Evolutionary conservation across 1,284 basidiomycete species (phyloP).

Genomic region (Rhodotorula sp.): DNA sequence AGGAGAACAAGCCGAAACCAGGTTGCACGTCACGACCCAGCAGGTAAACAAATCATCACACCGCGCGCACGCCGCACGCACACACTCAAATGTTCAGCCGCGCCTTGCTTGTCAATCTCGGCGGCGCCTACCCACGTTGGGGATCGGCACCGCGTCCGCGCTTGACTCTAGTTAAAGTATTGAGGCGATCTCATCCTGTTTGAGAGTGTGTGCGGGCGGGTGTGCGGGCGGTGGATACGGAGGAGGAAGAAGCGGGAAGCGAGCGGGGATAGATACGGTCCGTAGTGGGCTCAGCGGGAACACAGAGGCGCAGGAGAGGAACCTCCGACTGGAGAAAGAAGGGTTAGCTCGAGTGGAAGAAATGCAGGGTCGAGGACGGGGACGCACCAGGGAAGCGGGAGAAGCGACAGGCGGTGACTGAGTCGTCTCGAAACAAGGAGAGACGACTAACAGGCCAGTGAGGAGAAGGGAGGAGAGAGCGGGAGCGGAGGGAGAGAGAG

Average conservation of each 20-base stretch:
- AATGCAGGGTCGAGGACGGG: not conserved
- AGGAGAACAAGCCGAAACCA: not conserved
- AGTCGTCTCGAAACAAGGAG: not conserved
- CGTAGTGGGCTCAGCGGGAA: not conserved
- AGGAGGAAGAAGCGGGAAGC: not conserved
- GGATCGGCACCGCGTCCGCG: conserved; percentile 26
- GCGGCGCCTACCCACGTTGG: conserved; percentile 32
- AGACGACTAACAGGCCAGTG: not conserved
- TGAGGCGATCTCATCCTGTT: conserved; percentile 28
- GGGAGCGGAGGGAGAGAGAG: not conserved
- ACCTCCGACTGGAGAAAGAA: not conserved
- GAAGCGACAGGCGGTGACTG: no score
- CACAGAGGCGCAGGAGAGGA: not conserved
- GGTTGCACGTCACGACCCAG: not conserved
- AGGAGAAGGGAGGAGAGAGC: not conserved
- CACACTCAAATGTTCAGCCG: conserved; percentile 4
- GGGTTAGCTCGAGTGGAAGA: not conserved
- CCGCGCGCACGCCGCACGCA: not conserved
- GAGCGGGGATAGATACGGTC: not conserved
- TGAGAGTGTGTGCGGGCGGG: not conserved
- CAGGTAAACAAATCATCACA: not conserved
- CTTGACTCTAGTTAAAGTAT: conserved; percentile 40
- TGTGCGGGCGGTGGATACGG: not conserved
- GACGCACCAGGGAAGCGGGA: not conserved
- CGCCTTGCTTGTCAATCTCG: conserved; percentile 24